These are phyloP conservation scores for Apophysomyces trapeziformis DNA, from an alignment of 371 early-diverging fungal species.

Conservation along the genomic window DNA sequence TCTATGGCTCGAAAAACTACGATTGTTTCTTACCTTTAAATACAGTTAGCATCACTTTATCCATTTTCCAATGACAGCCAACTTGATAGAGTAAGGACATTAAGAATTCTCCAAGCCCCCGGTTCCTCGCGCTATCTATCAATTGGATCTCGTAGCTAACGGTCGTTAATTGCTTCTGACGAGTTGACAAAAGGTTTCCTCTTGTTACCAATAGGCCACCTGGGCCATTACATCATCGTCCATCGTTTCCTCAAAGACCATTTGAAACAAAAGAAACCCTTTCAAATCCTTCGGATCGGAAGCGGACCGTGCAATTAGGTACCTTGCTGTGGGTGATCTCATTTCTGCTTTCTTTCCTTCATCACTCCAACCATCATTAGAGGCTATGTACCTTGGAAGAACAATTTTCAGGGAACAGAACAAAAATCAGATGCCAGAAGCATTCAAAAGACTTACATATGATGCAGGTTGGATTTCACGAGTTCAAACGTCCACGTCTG, in stretches of 20 bases:
- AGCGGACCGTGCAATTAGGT: slow-evolving; percentile 50
- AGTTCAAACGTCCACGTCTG: slow-evolving; percentile 53
- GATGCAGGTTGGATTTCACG: slow-evolving; percentile 58
- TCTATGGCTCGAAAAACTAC: background rate
- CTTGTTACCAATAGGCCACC: slow-evolving; percentile 60
- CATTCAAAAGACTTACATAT: slow-evolving; percentile 41
- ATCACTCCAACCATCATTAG: slow-evolving; percentile 64
- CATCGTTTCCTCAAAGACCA: slow-evolving; percentile 65
- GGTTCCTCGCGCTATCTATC: slow-evolving; percentile 37
- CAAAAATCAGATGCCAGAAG: no score
- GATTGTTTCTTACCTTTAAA: slow-evolving; percentile 54
- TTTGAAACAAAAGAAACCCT: slow-evolving; percentile 58
- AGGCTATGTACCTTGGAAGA: slow-evolving; percentile 44
- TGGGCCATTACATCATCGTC: slow-evolving; percentile 59
- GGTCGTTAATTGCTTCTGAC: background rate
- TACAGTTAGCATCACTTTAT: slow-evolving; percentile 70
- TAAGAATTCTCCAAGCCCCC: slow-evolving; percentile 59
- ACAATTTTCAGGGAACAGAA: no score
- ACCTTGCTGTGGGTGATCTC: slow-evolving; percentile 49
- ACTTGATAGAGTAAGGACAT: slow-evolving; percentile 52
- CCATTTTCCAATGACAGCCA: slow-evolving; percentile 57
- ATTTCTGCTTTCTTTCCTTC: slow-evolving; percentile 55
- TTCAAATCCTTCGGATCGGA: slow-evolving; percentile 45
- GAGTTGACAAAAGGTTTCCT: background rate
- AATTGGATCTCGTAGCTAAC: slow-evolving; percentile 59